A percentile compares a stretch with the other conserved stretches of the same genome.
These are phyloP conservation scores for Rhizopus microsporus DNA, from an alignment of 371 early-diverging fungal genomes.

Conservation along the genomic window DNA sequence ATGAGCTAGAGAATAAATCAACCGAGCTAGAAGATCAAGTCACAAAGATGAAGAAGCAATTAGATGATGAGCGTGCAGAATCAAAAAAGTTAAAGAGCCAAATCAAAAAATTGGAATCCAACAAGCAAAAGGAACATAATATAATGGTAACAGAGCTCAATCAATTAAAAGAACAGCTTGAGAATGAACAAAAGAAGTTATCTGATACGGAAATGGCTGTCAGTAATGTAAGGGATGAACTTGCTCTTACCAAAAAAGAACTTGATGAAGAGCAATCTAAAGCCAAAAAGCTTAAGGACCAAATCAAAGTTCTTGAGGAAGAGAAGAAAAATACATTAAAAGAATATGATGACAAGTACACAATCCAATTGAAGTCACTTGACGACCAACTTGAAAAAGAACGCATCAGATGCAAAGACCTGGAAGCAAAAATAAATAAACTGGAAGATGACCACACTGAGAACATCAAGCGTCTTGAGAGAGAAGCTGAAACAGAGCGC, in stretches of 20 bases:
- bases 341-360: background rate
- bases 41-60: background rate
- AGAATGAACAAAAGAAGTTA: background rate
- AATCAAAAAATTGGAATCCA: background rate
- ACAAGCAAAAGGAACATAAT: background rate
- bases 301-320: background rate
- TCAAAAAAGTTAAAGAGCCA: conserved; percentile 2
- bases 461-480: background rate
- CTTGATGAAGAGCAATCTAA: conserved; percentile 6
- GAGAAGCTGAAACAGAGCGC: conserved; percentile 3
- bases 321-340: background rate
- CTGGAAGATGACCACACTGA: background rate
- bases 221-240: background rate
- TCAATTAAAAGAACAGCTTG: conserved; percentile 3
- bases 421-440: background rate
- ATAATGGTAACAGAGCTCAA: background rate
- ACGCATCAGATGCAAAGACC: background rate
- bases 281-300: background rate
- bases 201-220: background rate
- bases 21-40: background rate
- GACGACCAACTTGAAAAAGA: background rate
- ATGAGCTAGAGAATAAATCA: conserved; percentile 1
- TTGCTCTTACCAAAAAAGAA: background rate
- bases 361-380: background rate
- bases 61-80: conserved; percentile 4